A percentile compares a stretch with the other conserved stretches of the same genome.
These are phyloP conservation scores for Erodium trifolium DNA, from an alignment of 441 rosid species.

Conservation along the genomic window DNA sequence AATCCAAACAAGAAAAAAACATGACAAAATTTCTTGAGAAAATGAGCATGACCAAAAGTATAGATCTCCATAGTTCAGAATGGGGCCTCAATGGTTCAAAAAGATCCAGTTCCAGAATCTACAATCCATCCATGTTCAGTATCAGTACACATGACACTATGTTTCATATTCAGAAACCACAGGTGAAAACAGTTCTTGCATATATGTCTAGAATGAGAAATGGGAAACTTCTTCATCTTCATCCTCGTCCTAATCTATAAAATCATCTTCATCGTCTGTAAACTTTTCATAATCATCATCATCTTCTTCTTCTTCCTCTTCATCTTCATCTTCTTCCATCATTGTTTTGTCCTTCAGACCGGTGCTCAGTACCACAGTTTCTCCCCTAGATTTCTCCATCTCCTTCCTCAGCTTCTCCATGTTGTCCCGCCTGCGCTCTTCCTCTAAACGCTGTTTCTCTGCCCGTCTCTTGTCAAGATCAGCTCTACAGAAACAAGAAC, in stretches of 20 bases:
- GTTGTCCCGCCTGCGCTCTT: constrained; percentile 49
- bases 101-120: no score
- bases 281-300: constrained; percentile 23
- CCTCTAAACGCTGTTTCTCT: constrained; percentile 73
- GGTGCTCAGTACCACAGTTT: constrained; percentile 73
- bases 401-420: constrained; percentile 75
- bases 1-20: no score
- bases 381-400: constrained; percentile 78
- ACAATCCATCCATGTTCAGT: no score
- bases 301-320: no score
- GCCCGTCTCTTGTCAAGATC: constrained; percentile 79
- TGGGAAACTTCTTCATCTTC: constrained; percentile 63
- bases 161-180: no score
- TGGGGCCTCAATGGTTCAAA: no score
- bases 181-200: no score
- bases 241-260: constrained; percentile 50
- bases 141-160: no score
- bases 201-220: constrained; percentile 31
- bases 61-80: no score
- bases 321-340: constrained; percentile 30
- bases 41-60: no score
- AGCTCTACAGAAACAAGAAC: constrained; percentile 38
- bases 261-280: constrained; percentile 39
- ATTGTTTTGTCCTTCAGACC: constrained; percentile 43
- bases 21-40: no score